phyloP scores from a whole-genome alignment of 768 basidiomycete genomes.

The Psilocybe cubensis region DNA sequence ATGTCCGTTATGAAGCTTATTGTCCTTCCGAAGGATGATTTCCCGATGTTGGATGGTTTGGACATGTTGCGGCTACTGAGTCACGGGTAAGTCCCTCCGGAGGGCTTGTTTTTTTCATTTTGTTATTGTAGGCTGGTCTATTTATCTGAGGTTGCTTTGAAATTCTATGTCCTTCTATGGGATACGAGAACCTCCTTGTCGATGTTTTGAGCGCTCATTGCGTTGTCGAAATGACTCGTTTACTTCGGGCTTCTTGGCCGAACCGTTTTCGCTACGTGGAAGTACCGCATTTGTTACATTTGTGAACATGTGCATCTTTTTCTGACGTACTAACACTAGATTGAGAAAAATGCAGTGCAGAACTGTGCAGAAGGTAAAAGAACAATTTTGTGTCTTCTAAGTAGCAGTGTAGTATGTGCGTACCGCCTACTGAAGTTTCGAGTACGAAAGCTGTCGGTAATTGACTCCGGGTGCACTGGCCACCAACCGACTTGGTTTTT shows the following conservation, averaged over 20 bases:
- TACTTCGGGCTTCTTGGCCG: not conserved
- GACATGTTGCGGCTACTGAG: not conserved
- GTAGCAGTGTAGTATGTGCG: too few species aligned
- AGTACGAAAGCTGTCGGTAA: too few species aligned
- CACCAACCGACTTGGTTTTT: too few species aligned
- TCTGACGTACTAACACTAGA: too few species aligned
- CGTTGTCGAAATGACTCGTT: not conserved
- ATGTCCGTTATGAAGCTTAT: constrained; percentile 48
- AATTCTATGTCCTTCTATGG: not conserved
- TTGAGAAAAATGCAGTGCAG: too few species aligned
- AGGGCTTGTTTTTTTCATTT: not conserved
- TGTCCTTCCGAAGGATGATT: constrained; percentile 39
- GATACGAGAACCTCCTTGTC: not conserved
- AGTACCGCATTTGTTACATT: not conserved
- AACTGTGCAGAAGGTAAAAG: too few species aligned
- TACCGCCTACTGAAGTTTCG: too few species aligned
- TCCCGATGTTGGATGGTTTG: not conserved
- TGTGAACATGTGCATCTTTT: too few species aligned
- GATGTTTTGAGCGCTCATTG: not conserved
- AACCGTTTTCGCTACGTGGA: not conserved
- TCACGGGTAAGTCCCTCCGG: too few species aligned
- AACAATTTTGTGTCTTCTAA: too few species aligned
- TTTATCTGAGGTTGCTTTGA: not conserved
- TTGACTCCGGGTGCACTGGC: too few species aligned
- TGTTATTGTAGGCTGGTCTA: not conserved